Evolutionary conservation across 2,329 filamentous ascomycete species (phyloP).

Genomic region (Cadophora luteo-olivacea): DNA sequence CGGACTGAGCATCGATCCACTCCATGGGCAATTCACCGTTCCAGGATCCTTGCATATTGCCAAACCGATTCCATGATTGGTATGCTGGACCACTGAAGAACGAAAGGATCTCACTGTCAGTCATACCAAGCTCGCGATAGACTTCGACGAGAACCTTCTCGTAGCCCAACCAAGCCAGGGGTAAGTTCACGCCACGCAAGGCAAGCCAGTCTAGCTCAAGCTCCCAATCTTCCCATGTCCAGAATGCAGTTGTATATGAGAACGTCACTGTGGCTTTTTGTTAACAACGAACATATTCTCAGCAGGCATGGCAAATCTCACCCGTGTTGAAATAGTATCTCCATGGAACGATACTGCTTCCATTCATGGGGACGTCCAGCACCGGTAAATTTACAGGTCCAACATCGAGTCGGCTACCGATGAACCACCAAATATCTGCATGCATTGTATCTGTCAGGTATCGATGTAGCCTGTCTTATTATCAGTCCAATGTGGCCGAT

Average conservation of each 20-base stretch:
- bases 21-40: slow-evolving; percentile 50
- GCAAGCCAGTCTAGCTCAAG: slow-evolving; percentile 59
- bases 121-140: slow-evolving; percentile 54
- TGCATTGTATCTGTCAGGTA: slow-evolving; percentile 51
- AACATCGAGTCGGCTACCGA: slow-evolving; percentile 50
- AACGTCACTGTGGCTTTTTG: slow-evolving; percentile 53
- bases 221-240: slow-evolving; percentile 61
- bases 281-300: not conserved
- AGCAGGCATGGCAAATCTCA: slow-evolving; percentile 28
- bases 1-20: slow-evolving; percentile 56
- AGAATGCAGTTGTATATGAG: slow-evolving; percentile 58
- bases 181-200: slow-evolving; percentile 57
- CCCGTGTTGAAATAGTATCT: slow-evolving; percentile 59
- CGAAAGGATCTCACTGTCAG: slow-evolving; percentile 50
- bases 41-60: slow-evolving; percentile 60
- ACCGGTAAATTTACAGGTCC: slow-evolving; percentile 43
- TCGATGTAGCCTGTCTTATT: slow-evolving; percentile 46
- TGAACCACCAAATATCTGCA: slow-evolving; percentile 55
- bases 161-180: slow-evolving; percentile 58
- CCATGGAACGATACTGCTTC: slow-evolving; percentile 52
- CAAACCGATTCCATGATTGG: slow-evolving; percentile 60
- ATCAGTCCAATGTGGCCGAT: not conserved
- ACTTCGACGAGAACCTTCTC: slow-evolving; percentile 58
- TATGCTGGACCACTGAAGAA: slow-evolving; percentile 59
- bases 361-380: slow-evolving; percentile 45